Base-by-base conservation (phyloP, 345 rosid species). In the Bretschneidera sinensis region DNA sequence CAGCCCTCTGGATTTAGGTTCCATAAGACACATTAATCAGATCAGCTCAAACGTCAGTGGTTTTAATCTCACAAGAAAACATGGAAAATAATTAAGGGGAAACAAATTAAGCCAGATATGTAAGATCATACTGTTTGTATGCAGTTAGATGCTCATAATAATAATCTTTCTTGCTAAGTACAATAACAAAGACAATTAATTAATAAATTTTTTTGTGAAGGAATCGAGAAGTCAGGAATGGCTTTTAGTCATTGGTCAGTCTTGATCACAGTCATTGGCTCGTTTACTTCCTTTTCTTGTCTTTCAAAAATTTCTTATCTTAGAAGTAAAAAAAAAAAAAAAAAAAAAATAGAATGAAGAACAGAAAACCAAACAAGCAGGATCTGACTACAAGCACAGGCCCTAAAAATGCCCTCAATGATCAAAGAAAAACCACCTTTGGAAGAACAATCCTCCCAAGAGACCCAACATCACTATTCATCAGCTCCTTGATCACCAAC, bases 381-480 rank as follows among this genome's bases (percentile, higher is more conserved):
- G 5, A 28, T 28, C 33, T 28, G 33, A 28, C 5, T 28, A 2
- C 33, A 28, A 28, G 33, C 3, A 28, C 33, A 28, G 33, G 33
- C 33, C 33, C 62, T 65, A 55, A 59, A 53, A 45, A 54, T 66
- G 66, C 22, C n/a, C n/a, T n/a, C n/a, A n/a, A n/a, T n/a, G n/a
- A n/a, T n/a, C n/a, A n/a, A n/a, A n/a, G n/a, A n/a, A n/a, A n/a
- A n/a, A 23, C 74, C 34, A 89, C 98, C 98, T 85, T 92, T 72
- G 94, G 98, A 67, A 92, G 78, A 24, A 92, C 83, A 18, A 92
- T 89, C 73, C 97, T 85, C 31, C 97, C 89, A 33, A 85, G 85
- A 43, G 77, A 59, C n/a, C 89, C 84, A 24, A 92, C 95, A 71
- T 92, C 98, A 71, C 97, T 92, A 59, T 79, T 83, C 82, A 74